Evolutionary conservation across 2,329 filamentous ascomycete genomes (phyloP).

Genomic region (Fusarium xyrophilum): DNA sequence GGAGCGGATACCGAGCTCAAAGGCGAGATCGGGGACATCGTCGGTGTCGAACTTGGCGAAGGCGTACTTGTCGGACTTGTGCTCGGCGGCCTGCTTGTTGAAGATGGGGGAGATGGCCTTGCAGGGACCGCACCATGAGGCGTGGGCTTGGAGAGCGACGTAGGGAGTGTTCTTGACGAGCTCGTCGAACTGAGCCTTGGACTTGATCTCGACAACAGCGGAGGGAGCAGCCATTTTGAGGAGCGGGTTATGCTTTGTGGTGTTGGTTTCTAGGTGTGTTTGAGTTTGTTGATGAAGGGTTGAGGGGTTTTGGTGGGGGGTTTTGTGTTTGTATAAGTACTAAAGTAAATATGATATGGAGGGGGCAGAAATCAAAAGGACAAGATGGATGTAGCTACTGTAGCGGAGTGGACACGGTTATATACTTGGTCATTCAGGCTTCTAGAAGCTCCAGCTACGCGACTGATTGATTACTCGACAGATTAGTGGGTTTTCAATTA

Average conservation of each 20-base stretch:
- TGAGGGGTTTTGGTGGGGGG: constrained; percentile 31
- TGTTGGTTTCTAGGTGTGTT: background rate
- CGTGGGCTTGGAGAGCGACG: constrained; percentile 65
- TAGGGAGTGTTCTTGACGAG: constrained; percentile 57
- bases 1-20: constrained; percentile 58
- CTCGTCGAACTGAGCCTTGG: constrained; percentile 55
- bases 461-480: constrained; percentile 15
- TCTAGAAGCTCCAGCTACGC: constrained; percentile 13
- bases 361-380: constrained; percentile 9
- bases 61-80: constrained; percentile 52
- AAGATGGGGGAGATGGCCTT: constrained; percentile 65
- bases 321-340: constrained; percentile 12
- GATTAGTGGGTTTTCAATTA: background rate
- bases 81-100: constrained; percentile 53
- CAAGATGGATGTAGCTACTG: constrained; percentile 7
- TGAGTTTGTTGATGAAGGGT: constrained; percentile 4
- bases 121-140: constrained; percentile 68
- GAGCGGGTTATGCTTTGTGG: background rate
- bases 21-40: constrained; percentile 57
- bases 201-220: constrained; percentile 48
- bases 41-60: constrained; percentile 69
- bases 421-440: background rate
- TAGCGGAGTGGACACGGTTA: constrained; percentile 25
- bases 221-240: constrained; percentile 40
- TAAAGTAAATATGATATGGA: background rate